phyloP scores from a whole-genome alignment of 805 yeast species.

The Debaryomyces hansenii region DNA sequence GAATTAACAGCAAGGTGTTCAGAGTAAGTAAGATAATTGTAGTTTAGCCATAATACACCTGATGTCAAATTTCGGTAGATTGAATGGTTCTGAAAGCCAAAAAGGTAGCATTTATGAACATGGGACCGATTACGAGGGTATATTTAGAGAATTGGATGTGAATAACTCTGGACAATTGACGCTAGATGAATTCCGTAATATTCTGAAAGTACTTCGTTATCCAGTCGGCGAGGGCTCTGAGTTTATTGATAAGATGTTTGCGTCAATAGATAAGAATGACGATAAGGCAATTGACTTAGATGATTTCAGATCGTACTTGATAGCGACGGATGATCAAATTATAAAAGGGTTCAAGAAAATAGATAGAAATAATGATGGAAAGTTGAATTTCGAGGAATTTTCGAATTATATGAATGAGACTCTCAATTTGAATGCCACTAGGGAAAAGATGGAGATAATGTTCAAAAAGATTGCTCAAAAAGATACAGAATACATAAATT shows the following conservation, averaged over 20 bases:
- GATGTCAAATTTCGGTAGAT: no score
- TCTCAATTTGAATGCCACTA: constrained; percentile 54
- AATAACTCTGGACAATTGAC: constrained; percentile 48
- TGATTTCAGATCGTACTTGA: constrained; percentile 67
- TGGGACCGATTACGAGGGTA: constrained; percentile 16
- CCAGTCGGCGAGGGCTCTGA: constrained; percentile 63
- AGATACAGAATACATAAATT: constrained; percentile 67
- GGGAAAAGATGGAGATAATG: constrained; percentile 52
- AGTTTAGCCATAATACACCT: no score
- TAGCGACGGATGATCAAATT: constrained; percentile 70
- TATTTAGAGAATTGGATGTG: constrained; percentile 39
- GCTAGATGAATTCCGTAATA: constrained; percentile 46
- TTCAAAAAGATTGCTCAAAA: constrained; percentile 56
- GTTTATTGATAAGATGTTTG: constrained; percentile 57
- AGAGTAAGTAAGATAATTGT: no score
- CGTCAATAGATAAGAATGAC: constrained; percentile 56
- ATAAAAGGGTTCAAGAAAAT: constrained; percentile 64
- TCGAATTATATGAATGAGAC: constrained; percentile 56
- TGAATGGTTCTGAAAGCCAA: no score
- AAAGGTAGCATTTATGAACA: no score
- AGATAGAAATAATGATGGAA: constrained; percentile 75
- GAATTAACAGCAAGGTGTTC: no score
- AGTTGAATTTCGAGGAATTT: constrained; percentile 63
- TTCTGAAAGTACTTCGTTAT: constrained; percentile 51
- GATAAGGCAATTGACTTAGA: constrained; percentile 60